Conservation (phyloP, 257 asterid species). For the Vinca minor region DNA sequence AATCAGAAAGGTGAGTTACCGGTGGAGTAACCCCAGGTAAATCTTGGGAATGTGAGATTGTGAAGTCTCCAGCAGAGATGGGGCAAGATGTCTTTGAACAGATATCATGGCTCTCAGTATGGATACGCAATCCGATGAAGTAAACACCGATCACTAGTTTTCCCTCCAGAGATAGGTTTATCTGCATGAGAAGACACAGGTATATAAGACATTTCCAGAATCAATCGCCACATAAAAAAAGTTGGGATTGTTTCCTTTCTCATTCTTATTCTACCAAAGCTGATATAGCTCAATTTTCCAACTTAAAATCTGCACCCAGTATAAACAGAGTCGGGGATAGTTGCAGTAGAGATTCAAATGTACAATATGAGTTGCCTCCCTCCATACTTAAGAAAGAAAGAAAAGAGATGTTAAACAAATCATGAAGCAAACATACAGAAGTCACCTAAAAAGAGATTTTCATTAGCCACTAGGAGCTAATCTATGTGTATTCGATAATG, state of each 20-base stretch:
- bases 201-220: background rate
- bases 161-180: constrained; percentile 50
- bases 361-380: background rate
- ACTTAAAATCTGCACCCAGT: background rate
- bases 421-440: background rate
- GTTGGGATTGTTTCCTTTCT: background rate
- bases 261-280: background rate
- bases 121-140: constrained; percentile 40
- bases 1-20: constrained; percentile 34
- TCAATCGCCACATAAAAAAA: background rate
- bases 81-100: constrained; percentile 81
- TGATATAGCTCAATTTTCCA: background rate
- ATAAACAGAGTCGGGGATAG: background rate
- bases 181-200: constrained; percentile 35
- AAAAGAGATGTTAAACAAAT: background rate
- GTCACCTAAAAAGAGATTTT: background rate
- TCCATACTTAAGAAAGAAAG: background rate
- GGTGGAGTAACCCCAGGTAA: constrained; percentile 79
- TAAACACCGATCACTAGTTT: constrained; percentile 56
- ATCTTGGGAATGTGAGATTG: constrained; percentile 61
- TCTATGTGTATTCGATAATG: background rate
- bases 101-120: constrained; percentile 51
- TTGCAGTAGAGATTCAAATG: background rate
- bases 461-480: background rate
- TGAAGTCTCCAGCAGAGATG: constrained; percentile 54